phyloP scores from a whole-genome alignment of 2,329 filamentous ascomycete genomes.

The Fusarium fujikuroi region DNA sequence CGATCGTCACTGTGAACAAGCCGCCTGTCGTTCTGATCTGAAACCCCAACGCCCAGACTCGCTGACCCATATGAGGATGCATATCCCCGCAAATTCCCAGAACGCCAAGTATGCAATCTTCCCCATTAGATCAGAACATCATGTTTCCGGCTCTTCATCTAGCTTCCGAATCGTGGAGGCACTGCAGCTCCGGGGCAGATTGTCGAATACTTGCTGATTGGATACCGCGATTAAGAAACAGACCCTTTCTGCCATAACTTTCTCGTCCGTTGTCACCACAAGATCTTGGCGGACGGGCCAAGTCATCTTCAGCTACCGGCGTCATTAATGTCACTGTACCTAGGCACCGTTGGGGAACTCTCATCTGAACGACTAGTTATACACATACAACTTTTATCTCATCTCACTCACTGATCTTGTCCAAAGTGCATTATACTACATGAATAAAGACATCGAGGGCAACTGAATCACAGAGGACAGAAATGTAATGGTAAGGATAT shows the following conservation, averaged over 20 bases:
- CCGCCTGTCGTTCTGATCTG: rapidly evolving
- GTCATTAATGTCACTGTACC: rapidly evolving
- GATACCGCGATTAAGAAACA: not conserved
- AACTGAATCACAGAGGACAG: not conserved
- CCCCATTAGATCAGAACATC: not conserved
- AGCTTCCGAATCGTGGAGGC: not conserved
- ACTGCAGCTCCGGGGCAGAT: not conserved
- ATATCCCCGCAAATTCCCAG: not conserved
- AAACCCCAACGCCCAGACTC: not conserved
- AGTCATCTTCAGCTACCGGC: not conserved
- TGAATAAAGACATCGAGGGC: not conserved
- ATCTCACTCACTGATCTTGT: too few species aligned
- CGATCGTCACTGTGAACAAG: too few species aligned
- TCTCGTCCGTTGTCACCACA: not conserved
- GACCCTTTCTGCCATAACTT: not conserved
- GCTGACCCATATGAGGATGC: not conserved
- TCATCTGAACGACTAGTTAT: not conserved
- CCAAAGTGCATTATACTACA: rapidly evolving
- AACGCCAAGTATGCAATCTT: not conserved
- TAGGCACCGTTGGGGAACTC: too few species aligned
- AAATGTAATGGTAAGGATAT: not conserved
- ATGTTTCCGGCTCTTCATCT: not conserved
- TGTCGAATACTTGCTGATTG: not conserved
- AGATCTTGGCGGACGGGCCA: too few species aligned
- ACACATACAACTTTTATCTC: too few species aligned